Evolutionary conservation across 2,329 filamentous ascomycete species (phyloP).

Genomic region (Cladosporium sp.): DNA sequence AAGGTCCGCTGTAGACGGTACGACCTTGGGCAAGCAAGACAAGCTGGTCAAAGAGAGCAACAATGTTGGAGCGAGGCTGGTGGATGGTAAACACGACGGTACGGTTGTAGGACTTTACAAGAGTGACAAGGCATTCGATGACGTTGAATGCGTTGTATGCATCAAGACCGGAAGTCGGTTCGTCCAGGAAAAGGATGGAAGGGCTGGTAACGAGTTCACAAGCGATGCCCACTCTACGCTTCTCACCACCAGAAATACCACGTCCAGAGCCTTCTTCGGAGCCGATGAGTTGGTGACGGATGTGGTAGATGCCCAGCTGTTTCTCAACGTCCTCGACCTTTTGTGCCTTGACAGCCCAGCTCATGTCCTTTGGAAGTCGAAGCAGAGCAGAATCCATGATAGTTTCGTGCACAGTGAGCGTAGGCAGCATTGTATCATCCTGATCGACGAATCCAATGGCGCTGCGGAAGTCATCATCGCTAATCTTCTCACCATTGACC

Average conservation of each 20-base stretch:
- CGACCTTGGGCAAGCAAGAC: slow-evolving; percentile 85
- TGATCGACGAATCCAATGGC: slow-evolving; percentile 98
- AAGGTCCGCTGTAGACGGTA: slow-evolving; percentile 91
- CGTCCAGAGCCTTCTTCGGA: slow-evolving; percentile 93
- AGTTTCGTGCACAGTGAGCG: slow-evolving; percentile 94
- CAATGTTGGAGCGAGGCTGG: slow-evolving; percentile 96
- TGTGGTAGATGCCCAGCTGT: slow-evolving; percentile 91
- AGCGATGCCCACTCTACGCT: slow-evolving; percentile 91
- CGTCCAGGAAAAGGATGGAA: slow-evolving; percentile 94
- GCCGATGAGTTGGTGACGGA: slow-evolving; percentile 91
- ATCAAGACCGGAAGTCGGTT: slow-evolving; percentile 93
- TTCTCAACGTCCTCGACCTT: slow-evolving; percentile 90
- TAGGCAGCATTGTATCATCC: slow-evolving; percentile 95
- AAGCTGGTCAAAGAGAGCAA: slow-evolving; percentile 93
- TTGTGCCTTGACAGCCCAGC: slow-evolving; percentile 81
- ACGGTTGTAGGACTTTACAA: slow-evolving; percentile 94
- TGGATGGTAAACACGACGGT: slow-evolving; percentile 99
- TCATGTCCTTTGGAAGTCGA: slow-evolving; percentile 91
- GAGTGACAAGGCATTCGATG: slow-evolving; percentile 87
- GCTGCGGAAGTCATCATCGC: slow-evolving; percentile 80
- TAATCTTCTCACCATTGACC: slow-evolving; percentile 89
- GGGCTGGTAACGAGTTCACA: slow-evolving; percentile 97
- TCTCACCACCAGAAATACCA: slow-evolving; percentile 96
- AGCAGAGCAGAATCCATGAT: slow-evolving; percentile 92
- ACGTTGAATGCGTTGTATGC: slow-evolving; percentile 98